phyloP scores from a whole-genome alignment of 805 yeast species.

The Pichia paraexigua region DNA sequence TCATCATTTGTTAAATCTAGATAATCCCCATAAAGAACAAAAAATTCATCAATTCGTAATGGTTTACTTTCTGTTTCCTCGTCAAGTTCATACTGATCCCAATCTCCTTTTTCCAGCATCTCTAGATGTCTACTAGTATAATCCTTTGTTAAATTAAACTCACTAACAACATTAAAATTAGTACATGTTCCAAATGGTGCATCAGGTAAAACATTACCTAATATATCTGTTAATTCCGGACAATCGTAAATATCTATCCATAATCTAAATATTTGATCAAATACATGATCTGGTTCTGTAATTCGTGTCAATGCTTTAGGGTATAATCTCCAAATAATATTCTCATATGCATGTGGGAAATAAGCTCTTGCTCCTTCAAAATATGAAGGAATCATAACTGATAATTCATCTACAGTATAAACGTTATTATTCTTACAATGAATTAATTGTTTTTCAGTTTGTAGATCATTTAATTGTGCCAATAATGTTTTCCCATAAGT shows the following conservation, averaged over 20 bases:
- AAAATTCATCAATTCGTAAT: constrained; percentile 23
- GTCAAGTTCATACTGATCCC: constrained; percentile 9
- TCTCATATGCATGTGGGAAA: constrained; percentile 35
- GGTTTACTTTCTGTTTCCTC: constrained; percentile 20
- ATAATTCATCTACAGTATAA: constrained; percentile 39
- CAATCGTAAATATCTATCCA: constrained; percentile 40
- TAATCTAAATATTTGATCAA: constrained; percentile 42
- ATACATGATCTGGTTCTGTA: constrained; percentile 36
- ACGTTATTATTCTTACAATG: constrained; percentile 47
- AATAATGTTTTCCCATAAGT: constrained; percentile 9
- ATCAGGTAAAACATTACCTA: constrained; percentile 1
- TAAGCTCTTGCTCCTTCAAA: constrained; percentile 51
- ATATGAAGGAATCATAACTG: constrained; percentile 44
- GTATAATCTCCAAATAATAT: constrained; percentile 44
- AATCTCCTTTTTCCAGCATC: constrained; percentile 9
- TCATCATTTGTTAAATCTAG: constrained; percentile 12
- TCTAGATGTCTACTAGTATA: constrained; percentile 21
- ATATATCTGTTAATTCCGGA: constrained; percentile 15
- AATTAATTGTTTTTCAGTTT: constrained; percentile 13
- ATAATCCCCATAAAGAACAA: constrained; percentile 15
- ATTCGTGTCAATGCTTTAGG: constrained; percentile 23
- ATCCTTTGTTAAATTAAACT: constrained; percentile 25
- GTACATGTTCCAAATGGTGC: constrained; percentile 24
- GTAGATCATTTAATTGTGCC: constrained; percentile 26
- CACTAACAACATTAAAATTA: constrained; percentile 24